Evolutionary conservation across 2,329 filamentous ascomycete genomes (phyloP), one percentile per base, ranked within the genome.

Genomic region (Arthrobotrys sinensis): DNA sequence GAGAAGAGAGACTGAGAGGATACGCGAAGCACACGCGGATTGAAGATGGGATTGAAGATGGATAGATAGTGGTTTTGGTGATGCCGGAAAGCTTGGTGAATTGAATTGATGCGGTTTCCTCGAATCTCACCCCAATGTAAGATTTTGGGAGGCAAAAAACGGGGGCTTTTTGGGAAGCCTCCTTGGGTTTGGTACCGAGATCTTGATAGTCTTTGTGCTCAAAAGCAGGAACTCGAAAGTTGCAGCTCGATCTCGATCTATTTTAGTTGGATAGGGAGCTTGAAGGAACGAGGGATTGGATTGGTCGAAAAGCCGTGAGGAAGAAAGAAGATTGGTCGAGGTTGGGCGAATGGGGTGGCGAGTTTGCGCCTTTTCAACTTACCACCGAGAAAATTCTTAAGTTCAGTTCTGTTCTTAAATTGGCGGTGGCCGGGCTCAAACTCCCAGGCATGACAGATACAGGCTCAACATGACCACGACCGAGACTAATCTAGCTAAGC

Each of bases 311-410:
- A 60, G 24, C 14, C 2, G 72, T 40, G 60, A 77, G 60, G 52
- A 48, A 71, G 66, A 36, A 76, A 77, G 66, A 77, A 71, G 67
- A 76, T 76, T 76, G 65, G 65, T 76, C 63, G 53, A 71, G 57
- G 73, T 66, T 71, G 73, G 73, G 73, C 73, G 73, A 77, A 77
- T 77, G 62, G 34, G 48, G 62, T 66, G 65, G 66, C 73, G 73
- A 77, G 66, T 68, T 66, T 76, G 62, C 8, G 40, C 66, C 62
- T 55, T 77, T 77, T 71, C 57, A 63, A 69, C 57, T 43, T 38
- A 38, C 53, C 53, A 46, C 72, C 65, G 48, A 70, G 55, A 71
- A 66, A 71, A 66, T 69, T 69, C 52, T 50, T 38, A 34, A 11
- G 52, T 38, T 38, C 32, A 2, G 32, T 19, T 14, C 24, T 53